These are phyloP conservation scores for Asclepias syriaca DNA, from an alignment of 257 asterid species.

Conservation along the genomic window DNA sequence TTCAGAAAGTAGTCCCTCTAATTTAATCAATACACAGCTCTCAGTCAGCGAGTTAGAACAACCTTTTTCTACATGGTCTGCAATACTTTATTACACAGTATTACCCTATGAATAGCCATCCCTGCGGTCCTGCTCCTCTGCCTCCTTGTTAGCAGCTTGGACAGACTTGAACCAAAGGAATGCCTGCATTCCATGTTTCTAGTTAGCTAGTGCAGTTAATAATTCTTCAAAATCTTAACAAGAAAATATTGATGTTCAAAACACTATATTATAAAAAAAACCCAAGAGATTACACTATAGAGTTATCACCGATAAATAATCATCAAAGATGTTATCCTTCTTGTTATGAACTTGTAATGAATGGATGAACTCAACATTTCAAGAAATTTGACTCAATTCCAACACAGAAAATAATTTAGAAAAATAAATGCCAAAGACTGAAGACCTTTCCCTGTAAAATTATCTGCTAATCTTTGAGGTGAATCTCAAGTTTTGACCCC, in stretches of 20 bases:
- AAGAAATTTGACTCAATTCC: background rate
- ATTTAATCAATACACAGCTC: background rate
- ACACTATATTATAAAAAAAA: background rate
- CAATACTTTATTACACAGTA: background rate
- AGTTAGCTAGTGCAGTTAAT: constrained; percentile 12
- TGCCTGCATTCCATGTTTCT: constrained; percentile 45
- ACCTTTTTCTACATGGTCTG: background rate
- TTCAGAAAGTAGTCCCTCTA: background rate
- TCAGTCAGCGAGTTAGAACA: background rate
- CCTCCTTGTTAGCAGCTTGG: constrained; percentile 83
- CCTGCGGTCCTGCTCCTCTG: constrained; percentile 89
- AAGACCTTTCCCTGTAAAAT: background rate
- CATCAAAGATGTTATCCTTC: background rate
- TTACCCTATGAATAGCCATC: constrained; percentile 63
- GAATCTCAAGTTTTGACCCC: background rate
- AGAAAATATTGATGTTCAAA: background rate
- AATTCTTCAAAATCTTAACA: background rate
- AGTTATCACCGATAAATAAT: background rate
- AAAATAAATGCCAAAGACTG: background rate
- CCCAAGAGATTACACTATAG: background rate
- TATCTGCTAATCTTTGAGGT: background rate
- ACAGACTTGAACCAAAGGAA: constrained; percentile 96
- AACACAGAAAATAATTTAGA: background rate
- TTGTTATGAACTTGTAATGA: background rate
- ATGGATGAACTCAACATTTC: background rate